Percentiles rank a stretch among this genome's conserved stretches.
Evolutionary conservation across 2,329 filamentous ascomycete species (phyloP).

Genomic region (Apiospora arundinis): DNA sequence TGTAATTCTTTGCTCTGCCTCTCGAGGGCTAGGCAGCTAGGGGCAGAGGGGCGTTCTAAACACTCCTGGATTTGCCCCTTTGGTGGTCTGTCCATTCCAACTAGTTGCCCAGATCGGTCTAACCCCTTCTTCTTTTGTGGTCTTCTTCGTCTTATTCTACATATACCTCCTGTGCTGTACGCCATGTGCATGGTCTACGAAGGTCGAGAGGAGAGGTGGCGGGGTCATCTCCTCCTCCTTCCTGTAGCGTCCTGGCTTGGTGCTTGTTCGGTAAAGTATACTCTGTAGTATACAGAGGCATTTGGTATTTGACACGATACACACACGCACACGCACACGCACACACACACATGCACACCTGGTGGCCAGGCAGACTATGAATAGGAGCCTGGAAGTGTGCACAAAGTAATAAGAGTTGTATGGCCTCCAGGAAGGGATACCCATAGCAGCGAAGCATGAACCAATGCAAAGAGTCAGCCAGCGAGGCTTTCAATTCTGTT

Average conservation of each 20-base stretch:
- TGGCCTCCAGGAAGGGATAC: background rate
- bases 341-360: no score
- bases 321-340: no score
- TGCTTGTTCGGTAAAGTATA: background rate
- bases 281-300: background rate
- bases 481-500: background rate
- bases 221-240: background rate
- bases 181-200: background rate
- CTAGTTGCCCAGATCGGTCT: constrained; percentile 2
- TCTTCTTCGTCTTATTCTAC: no score
- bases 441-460: background rate
- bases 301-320: background rate
- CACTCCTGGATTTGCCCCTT: constrained; percentile 1
- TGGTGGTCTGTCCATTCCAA: constrained; percentile 5
- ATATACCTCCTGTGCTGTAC: background rate
- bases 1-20: background rate
- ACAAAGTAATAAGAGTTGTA: no score
- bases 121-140: background rate
- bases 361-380: no score
- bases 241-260: background rate
- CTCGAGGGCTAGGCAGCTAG: no score
- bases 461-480: background rate
- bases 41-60: background rate
- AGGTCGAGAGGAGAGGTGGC: background rate
- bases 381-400: no score